These are phyloP conservation scores for Agrostemma githago DNA, from an alignment of 148 eudicot species.

Conservation along the genomic window DNA sequence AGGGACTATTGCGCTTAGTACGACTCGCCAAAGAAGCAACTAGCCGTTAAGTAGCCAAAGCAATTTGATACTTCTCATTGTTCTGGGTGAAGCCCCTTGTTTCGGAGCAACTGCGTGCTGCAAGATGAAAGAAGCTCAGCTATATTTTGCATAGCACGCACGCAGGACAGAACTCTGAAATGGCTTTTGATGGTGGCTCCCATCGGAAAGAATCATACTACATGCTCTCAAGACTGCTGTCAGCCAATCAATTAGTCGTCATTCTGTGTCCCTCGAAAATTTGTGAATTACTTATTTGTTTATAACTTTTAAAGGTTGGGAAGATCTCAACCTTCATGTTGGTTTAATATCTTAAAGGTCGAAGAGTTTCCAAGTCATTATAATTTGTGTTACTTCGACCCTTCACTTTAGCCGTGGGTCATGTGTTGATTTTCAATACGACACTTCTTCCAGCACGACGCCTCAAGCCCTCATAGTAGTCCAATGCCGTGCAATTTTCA, in stretches of 20 bases:
- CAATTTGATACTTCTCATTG: slow-evolving; percentile 4
- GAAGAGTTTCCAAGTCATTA: slow-evolving; percentile 12
- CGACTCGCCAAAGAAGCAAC: slow-evolving; percentile 82
- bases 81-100: slow-evolving; percentile 1
- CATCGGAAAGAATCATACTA: slow-evolving; percentile 11
- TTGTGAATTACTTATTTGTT: slow-evolving; percentile 3
- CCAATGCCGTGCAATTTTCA: neutral
- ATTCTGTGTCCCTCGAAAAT: slow-evolving; percentile 11
- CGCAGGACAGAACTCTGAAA: slow-evolving; percentile 7
- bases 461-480: neutral
- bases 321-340: slow-evolving; percentile 8
- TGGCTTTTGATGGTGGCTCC: slow-evolving; percentile 16
- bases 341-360: slow-evolving; percentile 12
- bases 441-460: neutral
- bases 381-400: slow-evolving; percentile 1
- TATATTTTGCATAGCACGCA: neutral
- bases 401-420: neutral
- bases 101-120: slow-evolving; percentile 5
- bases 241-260: neutral
- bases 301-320: slow-evolving; percentile 13
- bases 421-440: neutral
- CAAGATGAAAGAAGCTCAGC: slow-evolving; percentile 4
- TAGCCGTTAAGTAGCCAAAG: slow-evolving; percentile 32
- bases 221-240: slow-evolving; percentile 10
- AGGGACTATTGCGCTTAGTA: slow-evolving; percentile 69